Conservation (phyloP, 148 eudicot genomes). For the Rhododendron ferrugineum region DNA sequence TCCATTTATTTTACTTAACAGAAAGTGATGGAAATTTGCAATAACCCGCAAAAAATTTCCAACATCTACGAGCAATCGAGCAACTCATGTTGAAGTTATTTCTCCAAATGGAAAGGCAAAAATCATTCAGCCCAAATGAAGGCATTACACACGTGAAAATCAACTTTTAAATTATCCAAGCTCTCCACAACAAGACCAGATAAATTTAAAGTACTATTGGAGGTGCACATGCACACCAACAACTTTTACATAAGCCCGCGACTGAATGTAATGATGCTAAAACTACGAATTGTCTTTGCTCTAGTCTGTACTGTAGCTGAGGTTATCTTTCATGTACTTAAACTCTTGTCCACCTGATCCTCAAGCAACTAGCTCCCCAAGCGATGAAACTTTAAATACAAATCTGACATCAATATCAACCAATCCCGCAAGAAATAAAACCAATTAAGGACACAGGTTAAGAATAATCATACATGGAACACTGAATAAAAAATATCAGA, state of each 20-base stretch:
- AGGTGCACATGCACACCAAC: neutral
- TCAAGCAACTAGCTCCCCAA: neutral
- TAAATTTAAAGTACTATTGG: neutral
- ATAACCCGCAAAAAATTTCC: no score
- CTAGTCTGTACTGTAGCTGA: neutral
- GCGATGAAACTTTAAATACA: neutral
- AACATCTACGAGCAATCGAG: no score
- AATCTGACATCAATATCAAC: neutral
- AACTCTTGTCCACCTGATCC: neutral
- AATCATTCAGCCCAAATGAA: neutral
- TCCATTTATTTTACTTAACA: neutral
- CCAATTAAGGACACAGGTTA: neutral
- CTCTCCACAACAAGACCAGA: neutral
- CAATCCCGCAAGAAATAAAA: neutral
- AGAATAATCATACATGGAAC: neutral
- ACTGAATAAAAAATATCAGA: neutral
- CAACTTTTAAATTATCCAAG: neutral
- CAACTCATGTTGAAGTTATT: no score
- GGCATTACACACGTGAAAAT: neutral
- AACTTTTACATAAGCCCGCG: neutral
- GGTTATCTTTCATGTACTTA: neutral
- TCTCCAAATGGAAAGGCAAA: neutral
- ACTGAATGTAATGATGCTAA: neutral
- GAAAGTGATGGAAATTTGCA: neutral
- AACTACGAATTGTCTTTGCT: neutral